A percentile compares a stretch with the other conserved stretches of the same genome.
Evolutionary conservation across 2,329 filamentous ascomycete species (phyloP).

Genomic region (Sporothrix dimorphospora): DNA sequence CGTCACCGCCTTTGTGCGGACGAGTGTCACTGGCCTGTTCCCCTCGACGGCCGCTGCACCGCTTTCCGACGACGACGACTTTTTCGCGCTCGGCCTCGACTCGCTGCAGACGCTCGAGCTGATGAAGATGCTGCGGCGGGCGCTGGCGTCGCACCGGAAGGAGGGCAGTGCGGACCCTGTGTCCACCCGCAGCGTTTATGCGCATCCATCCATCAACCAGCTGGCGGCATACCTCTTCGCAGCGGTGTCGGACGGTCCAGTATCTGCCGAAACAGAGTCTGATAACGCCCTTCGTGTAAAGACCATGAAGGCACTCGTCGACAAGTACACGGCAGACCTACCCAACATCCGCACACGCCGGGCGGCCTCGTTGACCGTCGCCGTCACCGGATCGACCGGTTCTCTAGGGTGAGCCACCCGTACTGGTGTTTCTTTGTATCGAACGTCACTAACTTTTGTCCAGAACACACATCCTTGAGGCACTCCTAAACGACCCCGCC

Average conservation of each 20-base stretch:
- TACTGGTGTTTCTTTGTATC: rapidly evolving
- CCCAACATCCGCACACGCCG: slow-evolving; percentile 37
- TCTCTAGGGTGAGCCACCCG: slow-evolving; percentile 44
- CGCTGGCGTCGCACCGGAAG: slow-evolving; percentile 42
- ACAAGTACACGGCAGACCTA: slow-evolving; percentile 44
- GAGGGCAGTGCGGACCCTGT: not conserved
- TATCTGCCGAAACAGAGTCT: not conserved
- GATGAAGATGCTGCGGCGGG: slow-evolving; percentile 42
- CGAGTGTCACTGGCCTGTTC: slow-evolving; percentile 37
- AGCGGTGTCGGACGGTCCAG: not conserved
- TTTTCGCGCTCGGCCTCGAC: slow-evolving; percentile 46
- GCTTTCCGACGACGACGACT: slow-evolving; percentile 44
- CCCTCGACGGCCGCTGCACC: slow-evolving; percentile 36
- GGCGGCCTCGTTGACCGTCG: slow-evolving; percentile 43
- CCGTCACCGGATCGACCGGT: slow-evolving; percentile 55
- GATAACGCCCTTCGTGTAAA: slow-evolving; percentile 27
- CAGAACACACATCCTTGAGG: slow-evolving; percentile 49
- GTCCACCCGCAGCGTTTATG: slow-evolving; percentile 1
- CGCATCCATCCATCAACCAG: slow-evolving; percentile 7
- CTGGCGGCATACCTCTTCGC: slow-evolving; percentile 8
- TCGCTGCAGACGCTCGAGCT: slow-evolving; percentile 44
- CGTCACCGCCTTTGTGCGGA: slow-evolving; percentile 40
- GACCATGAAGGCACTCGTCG: slow-evolving; percentile 42
- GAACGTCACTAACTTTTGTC: no score
- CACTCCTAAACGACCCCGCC: slow-evolving; percentile 39